Conservation (phyloP, 2,329 filamentous ascomycete genomes). For the Colletotrichum sp. region DNA sequence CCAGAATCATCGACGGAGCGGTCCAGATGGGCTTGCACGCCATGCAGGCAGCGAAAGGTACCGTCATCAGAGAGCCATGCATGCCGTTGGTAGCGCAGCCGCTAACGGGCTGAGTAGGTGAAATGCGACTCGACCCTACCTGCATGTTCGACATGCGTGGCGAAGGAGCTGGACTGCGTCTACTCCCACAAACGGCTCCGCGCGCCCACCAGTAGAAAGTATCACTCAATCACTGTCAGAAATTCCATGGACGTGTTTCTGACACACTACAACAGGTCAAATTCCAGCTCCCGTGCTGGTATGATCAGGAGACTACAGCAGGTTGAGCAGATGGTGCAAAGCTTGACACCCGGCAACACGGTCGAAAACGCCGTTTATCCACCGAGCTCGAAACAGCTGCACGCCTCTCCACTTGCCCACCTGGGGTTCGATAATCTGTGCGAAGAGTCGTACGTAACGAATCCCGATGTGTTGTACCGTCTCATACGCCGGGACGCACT, state of each 20-base stretch:
- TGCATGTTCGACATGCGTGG: not conserved
- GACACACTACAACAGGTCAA: not conserved
- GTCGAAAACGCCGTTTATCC: not conserved
- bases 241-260: not conserved
- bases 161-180: not conserved
- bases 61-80: not conserved
- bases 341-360: not conserved
- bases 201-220: not conserved
- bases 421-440: not conserved
- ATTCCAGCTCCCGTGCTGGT: not conserved
- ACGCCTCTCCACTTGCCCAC: not conserved
- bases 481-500: not conserved
- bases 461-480: not conserved
- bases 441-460: not conserved
- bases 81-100: not conserved
- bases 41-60: not conserved
- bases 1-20: fast-evolving
- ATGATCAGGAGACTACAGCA: not conserved
- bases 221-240: not conserved
- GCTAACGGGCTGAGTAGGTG: not conserved
- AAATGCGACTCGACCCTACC: not conserved
- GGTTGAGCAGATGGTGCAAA: not conserved
- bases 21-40: not conserved
- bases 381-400: fast-evolving
- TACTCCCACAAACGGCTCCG: not conserved